phyloP scores from a whole-genome alignment of 768 basidiomycete genomes.

The Rhizopogon salebrosus region DNA sequence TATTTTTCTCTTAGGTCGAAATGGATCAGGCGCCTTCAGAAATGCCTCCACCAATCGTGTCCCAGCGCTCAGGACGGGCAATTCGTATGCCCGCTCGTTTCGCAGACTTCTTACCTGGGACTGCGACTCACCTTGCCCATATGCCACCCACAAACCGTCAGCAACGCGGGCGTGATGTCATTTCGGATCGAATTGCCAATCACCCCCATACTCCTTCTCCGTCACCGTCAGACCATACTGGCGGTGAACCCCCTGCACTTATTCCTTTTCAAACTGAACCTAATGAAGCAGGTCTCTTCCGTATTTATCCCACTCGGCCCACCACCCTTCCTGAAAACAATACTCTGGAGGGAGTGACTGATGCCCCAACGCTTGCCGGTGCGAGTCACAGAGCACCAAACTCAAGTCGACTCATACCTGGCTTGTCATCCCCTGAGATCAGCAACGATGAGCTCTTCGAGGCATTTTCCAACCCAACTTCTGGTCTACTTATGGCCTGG shows the following conservation, averaged over 20 bases:
- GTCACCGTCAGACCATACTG: constrained; percentile 23
- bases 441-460: too few relatives aligned
- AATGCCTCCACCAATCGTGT: not conserved
- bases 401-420: too few relatives aligned
- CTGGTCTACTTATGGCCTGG: constrained; percentile 28
- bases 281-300: constrained; percentile 1
- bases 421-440: too few relatives aligned
- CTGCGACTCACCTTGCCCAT: not conserved
- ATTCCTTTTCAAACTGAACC: not conserved
- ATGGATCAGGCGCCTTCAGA: not conserved
- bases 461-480: constrained; percentile 17
- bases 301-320: constrained; percentile 2
- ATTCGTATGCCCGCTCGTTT: constrained; percentile 2
- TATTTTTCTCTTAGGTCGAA: not conserved
- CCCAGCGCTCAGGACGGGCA: not conserved
- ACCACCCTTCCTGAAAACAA: too few relatives aligned
- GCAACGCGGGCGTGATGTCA: not conserved
- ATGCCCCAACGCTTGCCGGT: too few relatives aligned
- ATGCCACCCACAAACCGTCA: not conserved
- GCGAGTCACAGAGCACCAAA: too few relatives aligned
- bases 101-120: constrained; percentile 2
- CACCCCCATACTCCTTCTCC: constrained; percentile 1
- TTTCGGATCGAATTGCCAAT: not conserved
- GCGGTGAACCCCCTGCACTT: too few relatives aligned
- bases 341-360: too few relatives aligned